Conservation (phyloP, 2,329 filamentous ascomycete genomes). For the Nemania bipapillata region DNA sequence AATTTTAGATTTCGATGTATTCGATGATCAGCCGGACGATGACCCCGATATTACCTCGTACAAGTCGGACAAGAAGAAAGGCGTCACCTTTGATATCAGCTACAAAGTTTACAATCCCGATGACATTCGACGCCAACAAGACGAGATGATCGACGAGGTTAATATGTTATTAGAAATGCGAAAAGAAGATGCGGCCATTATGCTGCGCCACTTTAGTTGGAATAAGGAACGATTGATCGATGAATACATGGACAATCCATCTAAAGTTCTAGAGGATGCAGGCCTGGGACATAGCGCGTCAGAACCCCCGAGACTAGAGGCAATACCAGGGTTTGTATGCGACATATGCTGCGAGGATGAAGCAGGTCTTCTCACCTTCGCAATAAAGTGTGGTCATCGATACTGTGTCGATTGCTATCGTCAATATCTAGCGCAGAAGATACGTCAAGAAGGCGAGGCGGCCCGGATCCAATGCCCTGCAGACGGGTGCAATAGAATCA, state of each 20-base stretch:
- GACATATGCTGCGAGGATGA: conserved; percentile 97
- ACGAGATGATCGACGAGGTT: conserved; percentile 87
- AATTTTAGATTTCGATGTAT: conserved; percentile 66
- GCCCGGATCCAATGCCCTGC: conserved; percentile 93
- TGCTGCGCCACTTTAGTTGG: conserved; percentile 90
- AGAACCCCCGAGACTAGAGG: conserved; percentile 73
- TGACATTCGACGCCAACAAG: conserved; percentile 87
- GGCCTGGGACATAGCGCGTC: conserved; percentile 76
- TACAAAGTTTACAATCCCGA: conserved; percentile 82
- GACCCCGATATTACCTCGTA: conserved; percentile 63
- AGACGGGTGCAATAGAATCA: conserved; percentile 85
- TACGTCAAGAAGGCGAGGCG: conserved; percentile 93
- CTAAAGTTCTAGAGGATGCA: conserved; percentile 82
- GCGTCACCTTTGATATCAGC: conserved; percentile 82
- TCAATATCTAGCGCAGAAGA: conserved; percentile 92
- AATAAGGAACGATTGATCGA: conserved; percentile 96
- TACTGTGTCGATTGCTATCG: conserved; percentile 94
- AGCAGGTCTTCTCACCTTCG: conserved; percentile 80
- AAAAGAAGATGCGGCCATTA: conserved; percentile 88
- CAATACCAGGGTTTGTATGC: conserved; percentile 81
- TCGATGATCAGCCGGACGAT: conserved; percentile 67
- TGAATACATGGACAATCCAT: conserved; percentile 90
- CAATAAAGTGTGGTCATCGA: conserved; percentile 92
- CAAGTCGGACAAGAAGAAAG: conserved; percentile 75
- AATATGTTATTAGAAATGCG: conserved; percentile 89